A percentile compares a stretch with the other conserved stretches of the same genome.
These are phyloP conservation scores for Saitoella complicata DNA, from an alignment of 805 yeast species.

Conservation along the genomic window DNA sequence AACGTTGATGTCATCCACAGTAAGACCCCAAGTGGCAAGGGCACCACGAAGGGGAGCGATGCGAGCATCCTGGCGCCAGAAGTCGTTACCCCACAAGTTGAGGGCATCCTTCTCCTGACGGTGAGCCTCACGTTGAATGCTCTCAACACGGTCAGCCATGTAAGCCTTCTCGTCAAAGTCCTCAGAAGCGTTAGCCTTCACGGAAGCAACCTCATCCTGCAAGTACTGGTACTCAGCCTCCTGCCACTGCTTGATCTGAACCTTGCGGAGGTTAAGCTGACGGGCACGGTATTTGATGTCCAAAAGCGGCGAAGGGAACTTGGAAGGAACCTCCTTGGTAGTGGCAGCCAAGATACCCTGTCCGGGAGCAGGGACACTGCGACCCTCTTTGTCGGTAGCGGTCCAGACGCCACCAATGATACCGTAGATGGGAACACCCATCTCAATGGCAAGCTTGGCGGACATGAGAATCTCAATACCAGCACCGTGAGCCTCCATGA, in stretches of 20 bases:
- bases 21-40: constrained; percentile 79
- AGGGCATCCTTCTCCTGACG: constrained; percentile 79
- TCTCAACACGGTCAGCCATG: constrained; percentile 72
- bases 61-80: constrained; percentile 78
- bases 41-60: constrained; percentile 97
- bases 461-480: constrained; percentile 95
- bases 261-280: constrained; percentile 65
- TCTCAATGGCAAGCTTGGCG: constrained; percentile 80
- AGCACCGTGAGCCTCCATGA: constrained; percentile 99
- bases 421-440: constrained; percentile 99
- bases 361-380: constrained; percentile 99
- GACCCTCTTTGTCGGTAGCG: constrained; percentile 95
- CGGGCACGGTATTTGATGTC: constrained; percentile 86
- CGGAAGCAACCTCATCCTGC: constrained; percentile 49
- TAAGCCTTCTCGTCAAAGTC: constrained; percentile 34
- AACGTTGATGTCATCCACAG: constrained; percentile 88
- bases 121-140: constrained; percentile 66
- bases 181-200: constrained; percentile 24
- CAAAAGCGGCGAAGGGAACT: constrained; percentile 64
- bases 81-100: constrained; percentile 88
- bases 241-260: constrained; percentile 70
- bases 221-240: constrained; percentile 61
- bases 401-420: constrained; percentile 87
- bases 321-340: constrained; percentile 73
- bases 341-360: constrained; percentile 98